Conservation (phyloP, 179 eudicot species). For the Gypsophila paniculata region DNA sequence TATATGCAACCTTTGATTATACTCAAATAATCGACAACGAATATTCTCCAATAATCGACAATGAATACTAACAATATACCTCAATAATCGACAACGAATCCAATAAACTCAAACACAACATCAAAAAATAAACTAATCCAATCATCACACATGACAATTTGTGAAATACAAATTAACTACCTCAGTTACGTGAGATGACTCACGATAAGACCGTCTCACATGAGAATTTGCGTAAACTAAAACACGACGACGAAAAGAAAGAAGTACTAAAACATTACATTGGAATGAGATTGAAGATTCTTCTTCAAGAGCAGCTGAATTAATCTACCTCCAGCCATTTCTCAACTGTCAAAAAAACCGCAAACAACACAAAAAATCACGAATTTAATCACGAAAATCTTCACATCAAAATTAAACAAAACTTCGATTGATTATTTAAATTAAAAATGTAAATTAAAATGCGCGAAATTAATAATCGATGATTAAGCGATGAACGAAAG, state of each 20-base stretch:
- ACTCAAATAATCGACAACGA: neutral
- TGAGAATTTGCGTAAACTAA: neutral
- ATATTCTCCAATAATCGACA: too few species aligned
- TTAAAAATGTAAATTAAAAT: neutral
- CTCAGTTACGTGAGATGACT: too few species aligned
- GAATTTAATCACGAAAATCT: neutral
- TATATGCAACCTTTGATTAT: neutral
- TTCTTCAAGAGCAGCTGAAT: constrained; percentile 49
- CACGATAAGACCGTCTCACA: too few species aligned
- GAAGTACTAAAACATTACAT: constrained; percentile 26
- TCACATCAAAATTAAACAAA: neutral
- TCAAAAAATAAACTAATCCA: too few species aligned
- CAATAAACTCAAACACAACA: too few species aligned
- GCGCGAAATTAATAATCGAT: neutral
- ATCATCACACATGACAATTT: too few species aligned
- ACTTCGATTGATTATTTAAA: neutral
- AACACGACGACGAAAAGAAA: too few species aligned
- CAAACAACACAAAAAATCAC: neutral
- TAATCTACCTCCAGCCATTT: constrained; percentile 53
- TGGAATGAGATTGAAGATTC: constrained; percentile 39
- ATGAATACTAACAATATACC: neutral
- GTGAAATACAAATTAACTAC: too few species aligned
- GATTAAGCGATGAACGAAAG: too few species aligned
- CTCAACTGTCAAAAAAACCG: constrained; percentile 10
- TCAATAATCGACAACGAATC: neutral